Evolutionary conservation across 2,329 filamentous ascomycete genomes (phyloP), one percentile per base, ranked within the genome.

Genomic region (Neofusicoccum kwambonambiense): DNA sequence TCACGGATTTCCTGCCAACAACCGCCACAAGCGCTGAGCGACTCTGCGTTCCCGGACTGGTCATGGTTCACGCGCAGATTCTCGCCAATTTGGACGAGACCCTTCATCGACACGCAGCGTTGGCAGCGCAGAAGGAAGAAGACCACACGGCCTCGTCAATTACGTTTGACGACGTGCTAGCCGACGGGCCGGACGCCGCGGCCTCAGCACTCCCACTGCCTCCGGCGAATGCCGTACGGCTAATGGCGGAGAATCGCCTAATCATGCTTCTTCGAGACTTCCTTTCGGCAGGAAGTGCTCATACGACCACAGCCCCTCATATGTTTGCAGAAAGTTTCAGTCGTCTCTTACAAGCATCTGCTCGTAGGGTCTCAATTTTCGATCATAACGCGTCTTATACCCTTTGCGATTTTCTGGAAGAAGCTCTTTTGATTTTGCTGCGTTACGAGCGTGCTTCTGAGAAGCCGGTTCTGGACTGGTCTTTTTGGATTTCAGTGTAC

Each of bases 321-420:
- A 85, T 92, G 0, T 96, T 95, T 76, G 90, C 90, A 3, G 86
- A 90, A 69, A 85, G 89, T 0, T 94, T 96, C 76, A 87, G 88
- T 71, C 81, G 83, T 31, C 80, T 96, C 34, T 82, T 95, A 73
- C 92, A 90, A 74, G 88, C 89, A 0, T 87, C 90, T 1, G 88
- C 92, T 1, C 87, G 89, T 69, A 88, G 86, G 69, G 93, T 90
- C 0, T 93, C 92, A 0, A 83, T 91, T 63, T 96, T 90, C 74
- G 89, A 96, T 74, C 91, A 92, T 73, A 87, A 87, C 68, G 90
- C 92, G 17, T 96, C 92, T 75, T 95, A 95, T 74, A 90, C 92
- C 9, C 82, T 97, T n/a, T 94, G 93, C 73, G 93, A 97, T 75
- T 93, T 97, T 69, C 80, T 97, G 31, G 92, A 97, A 73, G 93